Conservation (phyloP, 208 protist genomes). For the Leishmania mexicana region DNA sequence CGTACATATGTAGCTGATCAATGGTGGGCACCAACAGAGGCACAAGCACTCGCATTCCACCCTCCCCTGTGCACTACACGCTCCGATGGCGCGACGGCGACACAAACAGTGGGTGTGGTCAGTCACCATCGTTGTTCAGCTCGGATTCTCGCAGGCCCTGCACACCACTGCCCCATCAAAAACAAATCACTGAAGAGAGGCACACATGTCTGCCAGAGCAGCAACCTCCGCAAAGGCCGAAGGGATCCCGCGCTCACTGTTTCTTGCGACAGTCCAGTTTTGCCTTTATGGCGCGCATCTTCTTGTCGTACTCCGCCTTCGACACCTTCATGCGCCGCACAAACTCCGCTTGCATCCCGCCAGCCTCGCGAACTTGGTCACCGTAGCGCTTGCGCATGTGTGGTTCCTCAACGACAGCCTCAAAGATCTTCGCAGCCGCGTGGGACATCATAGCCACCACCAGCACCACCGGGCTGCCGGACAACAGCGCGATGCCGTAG, state of each 20-base stretch:
- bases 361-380: constrained; percentile 38
- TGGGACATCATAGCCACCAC: constrained; percentile 82
- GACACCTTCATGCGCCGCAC: constrained; percentile 38
- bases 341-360: constrained; percentile 65
- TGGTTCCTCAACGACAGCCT: constrained; percentile 81
- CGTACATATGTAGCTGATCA: neutral
- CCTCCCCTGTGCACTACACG: neutral
- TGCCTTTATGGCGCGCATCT: constrained; percentile 33
- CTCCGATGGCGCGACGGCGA: neutral
- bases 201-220: neutral
- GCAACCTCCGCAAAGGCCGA: neutral
- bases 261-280: constrained; percentile 44
- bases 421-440: constrained; percentile 77
- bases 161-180: neutral
- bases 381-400: constrained; percentile 69
- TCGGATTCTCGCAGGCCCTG: neutral
- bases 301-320: constrained; percentile 50
- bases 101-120: neutral
- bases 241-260: neutral
- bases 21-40: neutral
- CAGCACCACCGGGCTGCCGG: constrained; percentile 73
- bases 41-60: neutral
- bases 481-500: constrained; percentile 90
- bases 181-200: neutral
- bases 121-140: neutral